Evolutionary conservation across 2,329 filamentous ascomycete genomes (phyloP).

Genomic region (Alternaria brassicae): DNA sequence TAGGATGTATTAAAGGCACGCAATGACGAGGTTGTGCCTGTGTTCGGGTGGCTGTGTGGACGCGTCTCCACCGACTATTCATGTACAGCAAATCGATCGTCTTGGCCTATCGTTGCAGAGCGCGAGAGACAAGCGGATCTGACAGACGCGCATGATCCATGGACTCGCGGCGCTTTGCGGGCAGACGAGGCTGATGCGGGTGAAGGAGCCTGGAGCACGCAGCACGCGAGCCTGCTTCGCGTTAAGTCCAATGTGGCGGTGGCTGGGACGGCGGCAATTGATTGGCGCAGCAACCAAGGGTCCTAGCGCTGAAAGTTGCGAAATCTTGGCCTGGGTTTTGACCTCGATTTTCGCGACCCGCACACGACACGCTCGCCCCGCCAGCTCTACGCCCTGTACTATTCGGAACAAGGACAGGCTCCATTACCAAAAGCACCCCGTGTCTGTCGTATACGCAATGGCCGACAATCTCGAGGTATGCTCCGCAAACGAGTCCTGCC

Average conservation of each 20-base stretch:
- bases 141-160: conserved; percentile 23
- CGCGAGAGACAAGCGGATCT: conserved; percentile 19
- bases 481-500: conserved; percentile 29
- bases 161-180: conserved; percentile 8
- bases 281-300: conserved; percentile 19
- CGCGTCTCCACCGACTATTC: conserved; percentile 27
- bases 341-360: conserved; percentile 32
- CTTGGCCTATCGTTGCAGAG: conserved; percentile 19
- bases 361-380: conserved; percentile 38
- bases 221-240: conserved; percentile 16
- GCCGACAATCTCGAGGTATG: conserved; percentile 54
- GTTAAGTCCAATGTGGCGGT: conserved; percentile 4
- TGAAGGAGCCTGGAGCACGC: conserved; percentile 5
- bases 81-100: conserved; percentile 23
- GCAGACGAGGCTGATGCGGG: conserved; percentile 26
- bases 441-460: conserved; percentile 30
- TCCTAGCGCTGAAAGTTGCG: conserved; percentile 30
- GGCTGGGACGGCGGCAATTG: conserved; percentile 6
- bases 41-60: conserved; percentile 40
- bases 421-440: not conserved
- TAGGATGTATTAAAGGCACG: conserved; percentile 30
- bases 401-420: not conserved
- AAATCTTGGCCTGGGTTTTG: conserved; percentile 31
- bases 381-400: conserved; percentile 15
- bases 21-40: conserved; percentile 32